phyloP scores from a whole-genome alignment of 495 filamentous ascomycete genomes.

The Hyaloscypha variabilis region DNA sequence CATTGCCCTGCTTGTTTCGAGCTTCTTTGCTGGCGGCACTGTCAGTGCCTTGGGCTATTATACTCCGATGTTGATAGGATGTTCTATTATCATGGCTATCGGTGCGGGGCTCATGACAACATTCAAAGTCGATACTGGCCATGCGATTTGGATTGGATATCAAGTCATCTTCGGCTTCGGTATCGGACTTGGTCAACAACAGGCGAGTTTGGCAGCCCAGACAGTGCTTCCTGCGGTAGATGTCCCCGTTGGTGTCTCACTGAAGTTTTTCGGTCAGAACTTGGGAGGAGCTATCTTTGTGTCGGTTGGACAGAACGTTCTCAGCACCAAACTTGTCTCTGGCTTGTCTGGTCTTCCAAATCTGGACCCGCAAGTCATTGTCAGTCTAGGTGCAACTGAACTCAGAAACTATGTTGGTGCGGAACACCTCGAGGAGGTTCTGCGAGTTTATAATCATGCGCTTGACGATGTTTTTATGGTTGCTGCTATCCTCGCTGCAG shows the following conservation, averaged over 20 bases:
- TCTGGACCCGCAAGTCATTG: slow-evolving; percentile 43
- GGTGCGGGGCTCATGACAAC: slow-evolving; percentile 66
- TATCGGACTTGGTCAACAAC: slow-evolving; percentile 69
- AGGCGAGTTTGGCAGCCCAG: slow-evolving; percentile 61
- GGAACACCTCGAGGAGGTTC: slow-evolving; percentile 15
- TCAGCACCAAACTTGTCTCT: slow-evolving; percentile 54
- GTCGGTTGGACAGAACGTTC: slow-evolving; percentile 60
- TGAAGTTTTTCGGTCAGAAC: slow-evolving; percentile 63
- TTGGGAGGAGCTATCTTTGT: slow-evolving; percentile 65
- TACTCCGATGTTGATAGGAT: slow-evolving; percentile 58
- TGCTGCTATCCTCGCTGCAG: slow-evolving; percentile 15
- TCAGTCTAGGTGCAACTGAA: slow-evolving; percentile 49
- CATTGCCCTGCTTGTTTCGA: slow-evolving; percentile 44
- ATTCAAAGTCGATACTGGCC: slow-evolving; percentile 50
- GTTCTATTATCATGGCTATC: slow-evolving; percentile 53
- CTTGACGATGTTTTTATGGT: slow-evolving; percentile 26
- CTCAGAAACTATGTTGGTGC: slow-evolving; percentile 19
- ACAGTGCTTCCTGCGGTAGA: slow-evolving; percentile 50
- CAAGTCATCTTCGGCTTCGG: slow-evolving; percentile 70
- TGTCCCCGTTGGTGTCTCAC: slow-evolving; percentile 58
- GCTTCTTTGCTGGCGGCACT: slow-evolving; percentile 49
- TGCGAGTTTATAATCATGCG: slow-evolving; percentile 31
- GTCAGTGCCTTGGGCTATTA: slow-evolving; percentile 66
- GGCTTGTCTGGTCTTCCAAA: slow-evolving; percentile 41
- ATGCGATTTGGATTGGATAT: slow-evolving; percentile 66